Conservation (phyloP, 495 filamentous ascomycete species). For the Neurospora sp. region DNA sequence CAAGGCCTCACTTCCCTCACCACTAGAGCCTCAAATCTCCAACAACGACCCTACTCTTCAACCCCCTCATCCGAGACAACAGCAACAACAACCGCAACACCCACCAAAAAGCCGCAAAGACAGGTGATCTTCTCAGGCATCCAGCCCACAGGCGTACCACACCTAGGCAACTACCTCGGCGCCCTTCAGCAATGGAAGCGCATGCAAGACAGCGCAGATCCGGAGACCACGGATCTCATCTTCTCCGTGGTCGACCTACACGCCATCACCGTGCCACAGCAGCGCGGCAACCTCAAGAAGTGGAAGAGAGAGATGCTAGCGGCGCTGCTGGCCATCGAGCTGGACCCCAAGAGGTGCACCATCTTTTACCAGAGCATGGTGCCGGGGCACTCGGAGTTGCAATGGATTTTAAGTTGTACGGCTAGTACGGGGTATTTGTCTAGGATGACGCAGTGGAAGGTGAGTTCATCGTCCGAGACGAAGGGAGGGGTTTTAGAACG, state of each 20-base stretch:
- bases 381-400: constrained; percentile 71
- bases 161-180: constrained; percentile 92
- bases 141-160: constrained; percentile 91
- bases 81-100: not conserved
- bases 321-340: constrained; percentile 70
- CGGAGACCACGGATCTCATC: constrained; percentile 47
- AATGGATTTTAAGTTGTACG: constrained; percentile 91
- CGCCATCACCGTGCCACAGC: constrained; percentile 72
- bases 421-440: constrained; percentile 82
- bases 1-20: not conserved
- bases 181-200: constrained; percentile 80
- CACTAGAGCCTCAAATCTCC: not conserved
- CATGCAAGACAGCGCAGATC: constrained; percentile 53
- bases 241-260: constrained; percentile 90
- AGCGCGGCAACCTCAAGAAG: constrained; percentile 43
- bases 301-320: constrained; percentile 68
- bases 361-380: constrained; percentile 81
- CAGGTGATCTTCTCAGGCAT: constrained; percentile 83
- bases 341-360: constrained; percentile 63
- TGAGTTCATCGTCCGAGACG: constrained; percentile 22
- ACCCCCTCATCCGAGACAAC: not conserved
- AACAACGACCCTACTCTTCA: not conserved
- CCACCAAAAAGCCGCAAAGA: not conserved
- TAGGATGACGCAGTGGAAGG: constrained; percentile 99
- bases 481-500: no score